Conservation (phyloP, 257 asterid genomes). For the Solanum boliviense region DNA sequence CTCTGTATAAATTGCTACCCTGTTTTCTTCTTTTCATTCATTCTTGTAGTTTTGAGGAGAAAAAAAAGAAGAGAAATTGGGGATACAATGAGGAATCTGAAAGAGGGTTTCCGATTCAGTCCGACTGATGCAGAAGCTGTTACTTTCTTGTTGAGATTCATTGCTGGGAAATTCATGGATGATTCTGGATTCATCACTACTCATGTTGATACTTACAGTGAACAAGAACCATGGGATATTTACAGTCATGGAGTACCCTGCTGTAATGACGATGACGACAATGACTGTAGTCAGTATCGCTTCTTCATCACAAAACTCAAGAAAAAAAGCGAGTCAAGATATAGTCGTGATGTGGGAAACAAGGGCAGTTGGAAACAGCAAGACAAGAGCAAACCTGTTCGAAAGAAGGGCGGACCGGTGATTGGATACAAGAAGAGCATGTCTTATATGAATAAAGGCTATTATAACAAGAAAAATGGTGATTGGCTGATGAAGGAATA, state of each 20-base stretch:
- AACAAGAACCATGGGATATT: background rate
- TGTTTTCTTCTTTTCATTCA: background rate
- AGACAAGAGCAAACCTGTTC: background rate
- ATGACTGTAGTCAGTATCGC: background rate
- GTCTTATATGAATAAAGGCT: background rate
- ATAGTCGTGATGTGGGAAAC: background rate
- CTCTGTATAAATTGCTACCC: background rate
- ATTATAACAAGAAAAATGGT: background rate
- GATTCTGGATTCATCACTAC: background rate
- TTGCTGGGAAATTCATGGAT: background rate
- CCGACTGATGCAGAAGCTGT: background rate
- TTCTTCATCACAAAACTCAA: background rate
- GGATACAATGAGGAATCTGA: background rate
- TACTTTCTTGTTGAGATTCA: background rate
- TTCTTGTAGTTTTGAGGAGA: background rate
- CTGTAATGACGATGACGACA: background rate
- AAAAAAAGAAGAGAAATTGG: background rate
- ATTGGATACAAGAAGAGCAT: background rate
- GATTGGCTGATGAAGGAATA: background rate
- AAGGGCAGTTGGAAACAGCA: background rate
- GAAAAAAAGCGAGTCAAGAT: background rate
- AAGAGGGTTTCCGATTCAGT: background rate
- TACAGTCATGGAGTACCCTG: background rate
- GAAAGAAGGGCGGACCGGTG: background rate
- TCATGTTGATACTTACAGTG: background rate